Evolutionary conservation across 2,329 filamentous ascomycete species (phyloP).

Genomic region (Sclerotiophoma versabilis): DNA sequence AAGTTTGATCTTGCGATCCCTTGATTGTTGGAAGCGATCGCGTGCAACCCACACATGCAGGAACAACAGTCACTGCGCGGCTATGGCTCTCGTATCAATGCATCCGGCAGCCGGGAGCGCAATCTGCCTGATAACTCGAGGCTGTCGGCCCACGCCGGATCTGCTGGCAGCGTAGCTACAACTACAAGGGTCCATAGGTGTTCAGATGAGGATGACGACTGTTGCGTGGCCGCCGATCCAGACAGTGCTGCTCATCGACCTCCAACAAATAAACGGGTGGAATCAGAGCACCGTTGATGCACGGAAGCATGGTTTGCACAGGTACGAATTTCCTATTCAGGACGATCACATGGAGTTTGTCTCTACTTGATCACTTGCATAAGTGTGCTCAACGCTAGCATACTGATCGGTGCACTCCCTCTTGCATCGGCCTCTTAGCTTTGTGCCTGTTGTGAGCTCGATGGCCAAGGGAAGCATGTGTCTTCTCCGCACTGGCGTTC

Average conservation of each 20-base stretch:
- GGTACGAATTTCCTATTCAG: neutral
- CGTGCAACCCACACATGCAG: constrained; percentile 17
- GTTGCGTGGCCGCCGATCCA: neutral
- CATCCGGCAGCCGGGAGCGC: neutral
- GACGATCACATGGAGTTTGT: neutral
- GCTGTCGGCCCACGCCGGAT: neutral
- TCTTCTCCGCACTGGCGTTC: constrained; percentile 52
- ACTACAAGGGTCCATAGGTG: neutral
- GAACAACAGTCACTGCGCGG: constrained; percentile 14
- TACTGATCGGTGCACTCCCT: constrained; percentile 58
- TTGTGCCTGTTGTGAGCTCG: constrained; percentile 54
- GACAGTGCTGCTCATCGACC: no score
- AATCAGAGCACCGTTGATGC: neutral
- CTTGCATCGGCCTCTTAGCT: constrained; percentile 53
- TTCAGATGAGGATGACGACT: neutral
- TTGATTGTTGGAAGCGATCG: constrained; percentile 18
- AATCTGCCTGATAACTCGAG: constrained; percentile 3
- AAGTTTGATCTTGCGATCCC: constrained; percentile 13
- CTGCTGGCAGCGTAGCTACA: neutral
- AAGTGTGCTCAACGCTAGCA: constrained; percentile 43
- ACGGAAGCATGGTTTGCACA: neutral
- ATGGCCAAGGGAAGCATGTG: constrained; percentile 40
- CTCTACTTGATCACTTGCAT: constrained; percentile 8
- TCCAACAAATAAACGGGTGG: neutral
- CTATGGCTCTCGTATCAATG: constrained; percentile 4